Base-by-base conservation (phyloP, 768 basidiomycete species). In the Leucosporidium creatinivorum region DNA sequence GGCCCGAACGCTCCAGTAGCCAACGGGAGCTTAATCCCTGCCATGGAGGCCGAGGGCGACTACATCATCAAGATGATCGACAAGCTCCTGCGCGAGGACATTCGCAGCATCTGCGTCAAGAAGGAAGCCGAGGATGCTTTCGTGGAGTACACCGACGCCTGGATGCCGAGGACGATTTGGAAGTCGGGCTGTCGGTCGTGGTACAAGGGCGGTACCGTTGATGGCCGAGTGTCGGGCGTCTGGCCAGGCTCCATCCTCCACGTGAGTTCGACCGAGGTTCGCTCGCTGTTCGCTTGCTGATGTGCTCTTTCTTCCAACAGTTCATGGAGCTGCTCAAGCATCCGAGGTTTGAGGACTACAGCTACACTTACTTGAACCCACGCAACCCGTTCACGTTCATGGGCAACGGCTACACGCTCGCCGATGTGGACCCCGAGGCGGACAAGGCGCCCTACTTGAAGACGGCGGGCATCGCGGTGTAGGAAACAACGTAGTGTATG, bases 51-150 rank as follows among this genome's bases (percentile, higher is more conserved):
- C 49, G 56, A 67, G 61, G 61, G 50, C 4, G 66, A 67, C 28
- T 67, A 67, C 52, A 67, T 67, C 23, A 26, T 61, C 48, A 44
- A 68, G 52, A 39, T 36, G 33, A 63, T 68, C 57, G 58, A 68
- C 62, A 68, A 68, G 57, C 58, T 68, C 12, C 67, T 57, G 13
- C 61, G 67, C 21, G 62, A 68, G 44, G 62, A 63, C 49, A 68
- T 68, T 28, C 57, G 58, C 47, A 58, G 56, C 33, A 50, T 66
- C 25, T 66, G 65, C 26, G 36, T 66, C 65, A 59, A 61, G 58
- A 58, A 58, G n/a, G 56, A 44, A 33, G 65, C 65, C 8, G 65
- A 58, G 33, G 19, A 57, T 9, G 65, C 58, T 15, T 66, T 60
- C 36, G 31, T 33, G 23, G 31, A 28, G 4, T 58, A 66, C 30